Base-by-base conservation (phyloP, 108 stramenopile genomes). In the Pseudonitzschia pungens region DNA sequence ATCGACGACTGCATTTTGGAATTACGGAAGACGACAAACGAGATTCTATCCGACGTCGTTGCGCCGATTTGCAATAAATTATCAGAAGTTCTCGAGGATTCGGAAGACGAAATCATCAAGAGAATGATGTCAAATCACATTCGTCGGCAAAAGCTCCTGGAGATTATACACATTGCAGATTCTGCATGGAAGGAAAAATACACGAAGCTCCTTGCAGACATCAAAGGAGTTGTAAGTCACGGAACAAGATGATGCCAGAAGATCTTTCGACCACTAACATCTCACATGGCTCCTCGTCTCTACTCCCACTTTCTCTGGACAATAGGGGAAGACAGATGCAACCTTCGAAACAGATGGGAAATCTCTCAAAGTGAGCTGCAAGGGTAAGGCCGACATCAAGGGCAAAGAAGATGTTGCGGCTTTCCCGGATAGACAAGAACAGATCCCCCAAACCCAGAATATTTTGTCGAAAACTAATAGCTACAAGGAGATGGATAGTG, bases 101-200 rank as follows among this genome's bases (percentile, higher is more conserved):
- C 11, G n/a, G 66, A 67, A 50, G 45, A 67, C 21, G 16, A 48
- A n/a, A 67, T 67, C 66, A 29, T 67, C 21, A 29, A 67, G 44
- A 67, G n/a, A 18, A 32, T 67, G 27, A 41, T 67, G 5, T 44
- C 45, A 45, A 67, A 67, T 48, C 26, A 50, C 28, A 43, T 21
- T 31, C 66, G 66, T 50, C 66, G 66, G 22, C 18, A 29, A 9
- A 48, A 50, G 15, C 28, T 44, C 0, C 8, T 67, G 44, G 36
- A 44, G 24, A 44, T 1, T 27, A 45, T 67, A 21, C 24, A 67
- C 16, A 22, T 6, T 28, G 15, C 44, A 0, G 66, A 67, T 67
- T 7, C 11, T 50, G 14, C 4, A 67, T 67, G 66, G 66, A 26
- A 12, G 7, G 50, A 67, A 9, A 44, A 24, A 29, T 50, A 40